Conservation (phyloP, 1,139 yeast genomes). For the Candida sp. region DNA sequence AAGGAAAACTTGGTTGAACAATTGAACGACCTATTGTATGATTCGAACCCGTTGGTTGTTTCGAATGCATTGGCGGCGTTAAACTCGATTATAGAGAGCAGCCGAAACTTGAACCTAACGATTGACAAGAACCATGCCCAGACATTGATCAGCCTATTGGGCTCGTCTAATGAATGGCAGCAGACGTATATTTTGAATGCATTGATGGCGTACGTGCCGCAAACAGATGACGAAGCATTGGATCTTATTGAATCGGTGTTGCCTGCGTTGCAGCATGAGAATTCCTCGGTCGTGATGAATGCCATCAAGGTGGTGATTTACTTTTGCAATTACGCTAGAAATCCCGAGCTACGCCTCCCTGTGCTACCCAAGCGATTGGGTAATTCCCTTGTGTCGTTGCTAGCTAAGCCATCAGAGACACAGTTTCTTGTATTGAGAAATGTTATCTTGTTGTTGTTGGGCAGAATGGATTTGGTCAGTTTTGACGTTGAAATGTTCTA, state of each 20-base stretch:
- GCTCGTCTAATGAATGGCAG: constrained; percentile 79
- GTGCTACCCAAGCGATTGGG: constrained; percentile 66
- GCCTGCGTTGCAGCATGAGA: constrained; percentile 82
- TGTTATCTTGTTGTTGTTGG: constrained; percentile 73
- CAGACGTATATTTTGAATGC: constrained; percentile 75
- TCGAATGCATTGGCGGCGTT: constrained; percentile 78
- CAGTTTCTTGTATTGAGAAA: constrained; percentile 86
- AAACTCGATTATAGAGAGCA: constrained; percentile 63
- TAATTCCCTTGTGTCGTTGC: constrained; percentile 68
- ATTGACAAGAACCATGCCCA: constrained; percentile 62
- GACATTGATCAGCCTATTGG: constrained; percentile 51
- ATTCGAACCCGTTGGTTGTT: constrained; percentile 65
- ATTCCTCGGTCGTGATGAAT: constrained; percentile 81
- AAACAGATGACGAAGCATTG: constrained; percentile 65
- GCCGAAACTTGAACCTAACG: constrained; percentile 51
- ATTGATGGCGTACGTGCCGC: constrained; percentile 74
- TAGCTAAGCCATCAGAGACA: constrained; percentile 81
- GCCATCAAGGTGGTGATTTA: constrained; percentile 76
- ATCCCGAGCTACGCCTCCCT: constrained; percentile 50
- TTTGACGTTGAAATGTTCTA: constrained; percentile 81
- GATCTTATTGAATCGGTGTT: constrained; percentile 67
- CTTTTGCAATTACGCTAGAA: constrained; percentile 66
- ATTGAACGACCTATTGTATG: constrained; percentile 62
- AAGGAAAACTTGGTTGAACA: constrained; percentile 51
- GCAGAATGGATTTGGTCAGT: constrained; percentile 62